Evolutionary conservation across 192 early-diverging fungal species (phyloP).

Genomic region (Geranomyces variabilis): DNA sequence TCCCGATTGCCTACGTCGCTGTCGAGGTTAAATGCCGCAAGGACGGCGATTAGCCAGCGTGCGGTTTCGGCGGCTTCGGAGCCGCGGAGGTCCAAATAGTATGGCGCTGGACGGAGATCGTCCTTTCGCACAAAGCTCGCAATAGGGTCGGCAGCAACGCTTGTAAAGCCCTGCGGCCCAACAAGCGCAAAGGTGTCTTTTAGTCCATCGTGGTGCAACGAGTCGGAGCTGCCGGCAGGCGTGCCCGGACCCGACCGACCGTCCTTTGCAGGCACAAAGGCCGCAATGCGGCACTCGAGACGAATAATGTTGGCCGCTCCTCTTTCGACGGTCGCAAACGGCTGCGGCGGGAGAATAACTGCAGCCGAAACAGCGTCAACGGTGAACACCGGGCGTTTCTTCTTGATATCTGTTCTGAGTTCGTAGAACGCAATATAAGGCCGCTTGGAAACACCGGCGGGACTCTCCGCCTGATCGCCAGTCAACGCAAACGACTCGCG

Average conservation of each 20-base stretch:
- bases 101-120: constrained; percentile 33
- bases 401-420: constrained; percentile 39
- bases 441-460: constrained; percentile 17
- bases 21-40: constrained; percentile 37
- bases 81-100: constrained; percentile 23
- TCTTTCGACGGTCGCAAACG: constrained; percentile 15
- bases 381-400: constrained; percentile 33
- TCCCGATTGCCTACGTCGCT: constrained; percentile 23
- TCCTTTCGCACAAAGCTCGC: neutral
- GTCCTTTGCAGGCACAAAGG: neutral
- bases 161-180: constrained; percentile 15
- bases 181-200: constrained; percentile 20
- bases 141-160: constrained; percentile 22
- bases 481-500: constrained; percentile 2
- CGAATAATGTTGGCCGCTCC: constrained; percentile 1
- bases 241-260: constrained; percentile 6
- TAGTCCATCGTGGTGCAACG: neutral
- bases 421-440: constrained; percentile 46
- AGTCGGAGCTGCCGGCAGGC: neutral
- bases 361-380: constrained; percentile 29
- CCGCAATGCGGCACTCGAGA: constrained; percentile 21
- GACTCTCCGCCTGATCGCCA: constrained; percentile 10
- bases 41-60: constrained; percentile 38
- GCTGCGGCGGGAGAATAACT: constrained; percentile 28
- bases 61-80: constrained; percentile 9